A percentile compares a stretch with the other conserved stretches of the same genome.
phyloP scores from a whole-genome alignment of 345 rosid species.

The Acer yangbiense region DNA sequence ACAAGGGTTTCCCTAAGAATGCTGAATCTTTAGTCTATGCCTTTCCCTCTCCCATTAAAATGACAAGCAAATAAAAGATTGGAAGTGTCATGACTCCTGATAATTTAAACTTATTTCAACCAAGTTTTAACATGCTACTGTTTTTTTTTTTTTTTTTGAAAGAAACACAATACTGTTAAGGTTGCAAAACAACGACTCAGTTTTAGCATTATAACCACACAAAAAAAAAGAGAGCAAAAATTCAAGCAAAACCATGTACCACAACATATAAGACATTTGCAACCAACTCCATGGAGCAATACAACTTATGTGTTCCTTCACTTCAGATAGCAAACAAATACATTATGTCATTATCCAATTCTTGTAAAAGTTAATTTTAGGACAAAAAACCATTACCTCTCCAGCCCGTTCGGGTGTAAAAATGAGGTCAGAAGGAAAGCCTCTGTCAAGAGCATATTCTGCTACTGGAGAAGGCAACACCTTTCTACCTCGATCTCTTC shows the following conservation, averaged over 20 bases:
- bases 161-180: background rate
- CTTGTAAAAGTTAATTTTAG: conserved; percentile 12
- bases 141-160: background rate
- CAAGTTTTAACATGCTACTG: background rate
- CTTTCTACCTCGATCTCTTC: conserved; percentile 81
- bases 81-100: background rate
- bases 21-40: background rate
- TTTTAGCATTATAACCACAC: background rate
- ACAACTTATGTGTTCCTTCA: background rate
- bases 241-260: background rate
- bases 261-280: background rate
- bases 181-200: background rate
- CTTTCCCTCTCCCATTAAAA: background rate
- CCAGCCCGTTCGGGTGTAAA: conserved; percentile 85
- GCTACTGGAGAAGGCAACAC: conserved; percentile 84
- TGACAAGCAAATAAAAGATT: background rate
- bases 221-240: background rate
- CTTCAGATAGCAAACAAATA: background rate
- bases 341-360: background rate
- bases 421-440: conserved; percentile 77
- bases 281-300: background rate
- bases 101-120: background rate
- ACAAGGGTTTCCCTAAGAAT: background rate
- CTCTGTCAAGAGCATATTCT: conserved; percentile 73
- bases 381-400: conserved; percentile 55